These are phyloP conservation scores for Gossypium trilobum DNA, from an alignment of 441 rosid species.

Conservation along the genomic window DNA sequence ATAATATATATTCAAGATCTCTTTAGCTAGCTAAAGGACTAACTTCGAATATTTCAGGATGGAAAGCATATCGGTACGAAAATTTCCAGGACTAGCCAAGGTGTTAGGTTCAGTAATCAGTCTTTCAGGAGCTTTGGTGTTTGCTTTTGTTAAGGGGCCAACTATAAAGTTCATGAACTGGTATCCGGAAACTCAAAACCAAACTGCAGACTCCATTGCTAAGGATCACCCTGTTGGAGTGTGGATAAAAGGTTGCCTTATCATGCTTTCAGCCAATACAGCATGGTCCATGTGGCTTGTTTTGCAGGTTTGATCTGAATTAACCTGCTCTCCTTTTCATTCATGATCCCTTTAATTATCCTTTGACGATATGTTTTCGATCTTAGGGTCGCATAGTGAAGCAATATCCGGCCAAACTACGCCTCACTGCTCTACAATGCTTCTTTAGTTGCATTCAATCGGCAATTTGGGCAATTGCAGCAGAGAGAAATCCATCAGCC, in stretches of 20 bases:
- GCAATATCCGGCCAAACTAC: conserved; percentile 57
- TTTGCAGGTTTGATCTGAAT: conserved; percentile 47
- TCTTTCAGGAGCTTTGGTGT: conserved; percentile 60
- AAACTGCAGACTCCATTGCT: conserved; percentile 9
- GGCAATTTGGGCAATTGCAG: conserved; percentile 45
- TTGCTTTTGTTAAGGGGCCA: conserved; percentile 68
- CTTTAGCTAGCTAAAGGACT: background rate
- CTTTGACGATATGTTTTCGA: background rate
- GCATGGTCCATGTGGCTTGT: conserved; percentile 74
- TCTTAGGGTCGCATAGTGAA: conserved; percentile 41
- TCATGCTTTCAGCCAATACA: conserved; percentile 61
- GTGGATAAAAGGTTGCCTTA: conserved; percentile 54
- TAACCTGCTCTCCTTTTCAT: background rate
- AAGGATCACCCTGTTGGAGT: conserved; percentile 10
- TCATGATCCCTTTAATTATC: background rate
- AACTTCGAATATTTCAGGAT: conserved; percentile 25
- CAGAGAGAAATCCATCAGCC: conserved; percentile 45
- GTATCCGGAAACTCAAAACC: conserved; percentile 12
- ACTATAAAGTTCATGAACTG: conserved; percentile 28
- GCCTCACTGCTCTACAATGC: conserved; percentile 63
- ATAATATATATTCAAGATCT: background rate
- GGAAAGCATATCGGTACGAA: conserved; percentile 35
- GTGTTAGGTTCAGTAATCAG: conserved; percentile 49
- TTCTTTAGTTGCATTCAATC: conserved; percentile 65
- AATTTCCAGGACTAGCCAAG: conserved; percentile 47